A percentile compares a stretch with the other conserved stretches of the same genome.
Conservation (phyloP, 441 rosid genomes). For the Croton setiger region DNA sequence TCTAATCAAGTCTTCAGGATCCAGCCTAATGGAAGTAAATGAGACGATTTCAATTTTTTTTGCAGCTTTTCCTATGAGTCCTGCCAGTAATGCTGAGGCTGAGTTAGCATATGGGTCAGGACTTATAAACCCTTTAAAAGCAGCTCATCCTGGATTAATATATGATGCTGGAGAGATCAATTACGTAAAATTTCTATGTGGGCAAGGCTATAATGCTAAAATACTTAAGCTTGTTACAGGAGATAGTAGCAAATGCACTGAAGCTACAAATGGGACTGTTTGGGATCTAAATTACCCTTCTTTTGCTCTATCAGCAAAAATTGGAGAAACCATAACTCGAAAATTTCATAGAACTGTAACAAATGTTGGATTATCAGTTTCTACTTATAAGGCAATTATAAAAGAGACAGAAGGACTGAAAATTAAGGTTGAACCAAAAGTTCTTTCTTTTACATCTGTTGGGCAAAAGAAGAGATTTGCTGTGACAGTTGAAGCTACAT, state of each 20-base stretch:
- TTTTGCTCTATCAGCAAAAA: constrained; percentile 34
- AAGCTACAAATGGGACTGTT: constrained; percentile 28
- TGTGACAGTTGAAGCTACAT: constrained; percentile 29
- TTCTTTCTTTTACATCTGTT: constrained; percentile 28
- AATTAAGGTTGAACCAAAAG: constrained; percentile 30
- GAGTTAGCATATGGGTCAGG: constrained; percentile 63
- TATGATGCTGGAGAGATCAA: constrained; percentile 52
- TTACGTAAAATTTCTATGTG: constrained; percentile 48
- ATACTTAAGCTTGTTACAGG: constrained; percentile 34
- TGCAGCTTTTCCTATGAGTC: constrained; percentile 26
- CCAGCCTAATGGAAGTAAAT: too few relatives aligned
- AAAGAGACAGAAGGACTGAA: constrained; percentile 24
- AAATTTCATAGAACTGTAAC: constrained; percentile 43
- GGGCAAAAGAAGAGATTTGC: constrained; percentile 38
- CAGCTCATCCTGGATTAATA: constrained; percentile 48
- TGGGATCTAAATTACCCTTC: constrained; percentile 71
- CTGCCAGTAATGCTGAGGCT: constrained; percentile 17
- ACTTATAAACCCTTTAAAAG: constrained; percentile 41
- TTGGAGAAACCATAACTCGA: constrained; percentile 4
- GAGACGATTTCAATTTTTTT: too few relatives aligned
- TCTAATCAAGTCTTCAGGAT: background rate
- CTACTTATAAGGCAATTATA: constrained; percentile 35
- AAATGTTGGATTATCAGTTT: constrained; percentile 43
- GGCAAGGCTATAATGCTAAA: constrained; percentile 45
- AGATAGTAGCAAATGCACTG: constrained; percentile 31